These are phyloP conservation scores for Diaporthe sp. DNA, from an alignment of 2,329 filamentous ascomycete species.

Conservation along the genomic window DNA sequence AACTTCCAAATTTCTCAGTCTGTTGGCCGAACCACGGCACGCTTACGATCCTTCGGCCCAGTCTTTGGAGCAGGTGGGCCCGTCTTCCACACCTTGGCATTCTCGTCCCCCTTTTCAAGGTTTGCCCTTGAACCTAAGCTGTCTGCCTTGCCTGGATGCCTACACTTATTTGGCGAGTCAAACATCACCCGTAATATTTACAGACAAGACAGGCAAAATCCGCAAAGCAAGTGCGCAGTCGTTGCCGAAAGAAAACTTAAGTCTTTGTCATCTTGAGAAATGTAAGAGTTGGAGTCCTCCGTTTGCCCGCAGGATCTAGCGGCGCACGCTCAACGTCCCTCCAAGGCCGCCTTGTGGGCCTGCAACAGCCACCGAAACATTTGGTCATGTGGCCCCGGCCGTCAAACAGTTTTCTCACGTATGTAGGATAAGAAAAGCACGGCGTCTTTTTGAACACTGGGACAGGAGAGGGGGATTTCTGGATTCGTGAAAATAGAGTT, in stretches of 20 bases:
- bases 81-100: neutral
- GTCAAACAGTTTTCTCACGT: neutral
- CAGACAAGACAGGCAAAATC: no score
- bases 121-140: neutral
- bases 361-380: conserved; percentile 24
- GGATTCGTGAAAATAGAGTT: neutral
- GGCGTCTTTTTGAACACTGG: no score
- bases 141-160: conserved; percentile 12
- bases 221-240: no score
- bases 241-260: neutral
- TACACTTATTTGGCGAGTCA: neutral
- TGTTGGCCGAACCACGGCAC: neutral
- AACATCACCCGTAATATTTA: neutral
- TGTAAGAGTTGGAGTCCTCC: neutral
- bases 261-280: neutral
- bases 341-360: neutral
- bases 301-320: neutral
- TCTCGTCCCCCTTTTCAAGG: neutral
- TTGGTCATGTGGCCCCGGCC: neutral
- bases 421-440: neutral
- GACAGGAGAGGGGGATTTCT: neutral
- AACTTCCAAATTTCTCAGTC: neutral
- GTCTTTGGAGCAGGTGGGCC: neutral
- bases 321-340: neutral
- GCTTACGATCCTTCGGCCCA: neutral